Evolutionary conservation across 495 filamentous ascomycete genomes (phyloP).

Genomic region (Trichocladium antarcticum): DNA sequence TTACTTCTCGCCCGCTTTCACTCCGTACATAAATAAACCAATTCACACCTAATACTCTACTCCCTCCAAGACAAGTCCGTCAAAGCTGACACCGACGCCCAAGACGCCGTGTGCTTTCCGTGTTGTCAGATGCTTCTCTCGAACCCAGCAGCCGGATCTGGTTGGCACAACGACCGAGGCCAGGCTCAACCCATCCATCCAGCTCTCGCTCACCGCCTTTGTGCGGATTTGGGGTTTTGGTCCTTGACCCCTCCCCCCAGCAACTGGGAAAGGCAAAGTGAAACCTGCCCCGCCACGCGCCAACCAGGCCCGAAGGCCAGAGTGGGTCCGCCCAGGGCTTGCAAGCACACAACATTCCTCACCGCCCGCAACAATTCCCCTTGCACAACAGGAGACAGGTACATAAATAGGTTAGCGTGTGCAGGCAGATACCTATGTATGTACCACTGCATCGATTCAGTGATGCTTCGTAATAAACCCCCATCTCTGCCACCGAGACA

Average conservation of each 20-base stretch:
- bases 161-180: not conserved
- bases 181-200: not conserved
- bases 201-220: constrained; percentile 7
- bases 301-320: not conserved
- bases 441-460: too few relatives aligned
- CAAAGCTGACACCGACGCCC: too few relatives aligned
- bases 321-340: not conserved
- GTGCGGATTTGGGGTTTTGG: not conserved
- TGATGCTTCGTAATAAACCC: too few relatives aligned
- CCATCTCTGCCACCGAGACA: too few relatives aligned
- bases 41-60: too few relatives aligned
- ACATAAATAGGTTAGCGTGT: too few relatives aligned
- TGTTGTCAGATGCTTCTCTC: not conserved
- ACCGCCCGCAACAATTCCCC: not conserved
- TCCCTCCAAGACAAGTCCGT: too few relatives aligned
- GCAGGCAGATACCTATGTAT: too few relatives aligned
- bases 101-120: not conserved
- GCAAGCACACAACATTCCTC: not conserved
- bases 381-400: too few relatives aligned
- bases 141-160: not conserved
- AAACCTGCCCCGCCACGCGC: not conserved
- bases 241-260: constrained; percentile 4
- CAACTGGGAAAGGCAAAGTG: not conserved
- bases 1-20: too few relatives aligned
- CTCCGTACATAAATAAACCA: too few relatives aligned